Conservation (phyloP, 441 rosid genomes). For the Bocquillonia castaneifolia region DNA sequence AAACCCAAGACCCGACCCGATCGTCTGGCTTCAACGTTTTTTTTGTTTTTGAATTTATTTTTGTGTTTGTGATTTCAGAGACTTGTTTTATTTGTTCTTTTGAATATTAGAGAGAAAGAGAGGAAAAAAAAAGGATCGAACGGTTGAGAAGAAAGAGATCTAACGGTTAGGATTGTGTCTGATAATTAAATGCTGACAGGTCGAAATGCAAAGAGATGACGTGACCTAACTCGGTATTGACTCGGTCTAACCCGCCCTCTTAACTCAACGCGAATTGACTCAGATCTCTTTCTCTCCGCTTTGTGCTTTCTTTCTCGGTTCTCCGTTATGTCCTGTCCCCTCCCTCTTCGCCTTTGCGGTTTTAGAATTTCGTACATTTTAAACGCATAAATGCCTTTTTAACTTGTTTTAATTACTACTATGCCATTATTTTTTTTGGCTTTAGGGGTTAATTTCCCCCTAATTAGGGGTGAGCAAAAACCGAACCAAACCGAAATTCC, state of each 20-base stretch:
- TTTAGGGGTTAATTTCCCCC: no score
- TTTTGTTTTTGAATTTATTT: no score
- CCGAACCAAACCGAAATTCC: no score
- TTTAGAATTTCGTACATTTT: background rate
- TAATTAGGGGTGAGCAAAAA: no score
- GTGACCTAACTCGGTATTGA: conserved; percentile 23
- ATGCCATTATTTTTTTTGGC: no score
- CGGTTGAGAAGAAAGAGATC: conserved; percentile 31
- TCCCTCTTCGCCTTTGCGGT: background rate
- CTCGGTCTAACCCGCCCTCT: conserved; percentile 10
- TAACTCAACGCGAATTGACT: background rate
- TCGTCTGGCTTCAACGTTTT: conserved; percentile 12
- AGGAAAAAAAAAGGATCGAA: conserved; percentile 20
- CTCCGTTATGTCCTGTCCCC: background rate
- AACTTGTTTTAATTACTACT: no score
- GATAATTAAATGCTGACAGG: conserved; percentile 29
- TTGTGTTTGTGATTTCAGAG: background rate
- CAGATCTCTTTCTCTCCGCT: conserved; percentile 37
- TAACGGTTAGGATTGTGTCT: conserved; percentile 32
- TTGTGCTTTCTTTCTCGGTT: background rate
- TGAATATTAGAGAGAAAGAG: background rate
- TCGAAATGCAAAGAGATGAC: conserved; percentile 5
- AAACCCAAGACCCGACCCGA: conserved; percentile 26
- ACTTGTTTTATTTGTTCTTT: no score
- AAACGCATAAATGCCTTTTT: no score